phyloP scores from a whole-genome alignment of 2,329 filamentous ascomycete genomes.

The Pseudonectria foliicola region DNA sequence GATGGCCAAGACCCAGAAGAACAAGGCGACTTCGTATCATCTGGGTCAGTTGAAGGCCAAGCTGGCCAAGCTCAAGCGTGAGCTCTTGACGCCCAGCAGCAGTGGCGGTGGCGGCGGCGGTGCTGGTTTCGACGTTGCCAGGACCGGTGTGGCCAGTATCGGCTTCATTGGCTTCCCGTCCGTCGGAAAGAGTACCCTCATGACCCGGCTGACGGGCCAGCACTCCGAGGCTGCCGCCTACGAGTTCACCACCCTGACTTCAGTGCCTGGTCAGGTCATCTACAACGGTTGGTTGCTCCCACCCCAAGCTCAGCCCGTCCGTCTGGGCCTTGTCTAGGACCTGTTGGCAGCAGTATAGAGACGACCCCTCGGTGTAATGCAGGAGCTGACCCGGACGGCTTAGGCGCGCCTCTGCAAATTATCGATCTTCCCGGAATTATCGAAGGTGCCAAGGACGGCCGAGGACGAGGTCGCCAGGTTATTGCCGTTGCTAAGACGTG shows the following conservation, averaged over 20 bases:
- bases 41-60: slow-evolving; percentile 96
- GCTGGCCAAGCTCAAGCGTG: slow-evolving; percentile 93
- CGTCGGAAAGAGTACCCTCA: slow-evolving; percentile 95
- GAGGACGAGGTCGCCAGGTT: slow-evolving; percentile 94
- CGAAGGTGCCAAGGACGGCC: slow-evolving; percentile 95
- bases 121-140: slow-evolving; percentile 90
- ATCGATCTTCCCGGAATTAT: slow-evolving; percentile 98
- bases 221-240: slow-evolving; percentile 97
- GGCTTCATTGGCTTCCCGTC: slow-evolving; percentile 98
- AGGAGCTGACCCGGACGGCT: slow-evolving; percentile 13
- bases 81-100: slow-evolving; percentile 79
- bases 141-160: slow-evolving; percentile 93
- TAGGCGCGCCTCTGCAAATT: slow-evolving; percentile 89
- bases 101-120: slow-evolving; percentile 75
- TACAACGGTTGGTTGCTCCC: slow-evolving; percentile 64
- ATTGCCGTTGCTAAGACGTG: slow-evolving; percentile 99
- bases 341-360: too few relatives aligned
- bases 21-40: slow-evolving; percentile 91
- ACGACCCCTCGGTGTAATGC: slow-evolving; percentile 1
- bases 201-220: slow-evolving; percentile 90
- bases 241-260: slow-evolving; percentile 97
- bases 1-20: slow-evolving; percentile 97
- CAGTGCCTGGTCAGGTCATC: slow-evolving; percentile 88
- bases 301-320: slow-evolving; percentile 6
- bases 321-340: slow-evolving; percentile 1